Evolutionary conservation across 768 basidiomycete species (phyloP), one percentile per base, ranked within the genome.

Genomic region (Omphalotus guepiniiformis): DNA sequence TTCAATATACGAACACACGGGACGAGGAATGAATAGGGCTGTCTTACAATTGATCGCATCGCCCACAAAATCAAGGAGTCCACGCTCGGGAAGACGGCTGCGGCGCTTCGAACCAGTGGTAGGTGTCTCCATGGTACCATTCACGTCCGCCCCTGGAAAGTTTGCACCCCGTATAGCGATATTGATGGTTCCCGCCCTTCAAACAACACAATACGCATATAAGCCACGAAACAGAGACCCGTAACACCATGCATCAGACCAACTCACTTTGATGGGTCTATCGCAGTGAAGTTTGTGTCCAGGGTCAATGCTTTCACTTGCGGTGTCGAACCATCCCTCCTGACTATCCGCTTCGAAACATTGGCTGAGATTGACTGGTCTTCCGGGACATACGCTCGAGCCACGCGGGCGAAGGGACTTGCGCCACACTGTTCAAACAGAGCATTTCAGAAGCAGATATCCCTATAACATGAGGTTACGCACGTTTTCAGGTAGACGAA

Each of bases 301-400:
- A 69, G 55, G 16, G 51, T 54, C 13, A 74, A 53, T 4, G 61
- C 65, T 27, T 64, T 60, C 18, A 71, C 67, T 22, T 58, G 55
- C n/a, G 64, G 58, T 0, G 34, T 21, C 9, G 39, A 39, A 11
- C 57, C 61, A 45, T 58, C 60, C 13, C 65, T 54, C 15, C 63
- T 60, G 8, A 53, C 44, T 32, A 68, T 47, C 18, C 52, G 48
- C 34, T 44, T 39, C 1, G 55, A 57, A 11, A 67, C 48, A 19
- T 47, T 28, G 2, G 49, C 26, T 0, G 70, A 67, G 15, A 71
- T 54, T 0, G 63, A 63, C 51, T 72, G 73, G 46, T 73, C 62
- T 9, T 63, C 55, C 2, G 67, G 58, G n/a, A 61, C 56, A 63
- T 65, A 67, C 2, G 64, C 61, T n/a, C 53, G 55, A 6, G 63